Evolutionary conservation across 768 basidiomycete genomes (phyloP), one percentile per base, ranked within the genome.

Genomic region (Leccinum subtestaceum): DNA sequence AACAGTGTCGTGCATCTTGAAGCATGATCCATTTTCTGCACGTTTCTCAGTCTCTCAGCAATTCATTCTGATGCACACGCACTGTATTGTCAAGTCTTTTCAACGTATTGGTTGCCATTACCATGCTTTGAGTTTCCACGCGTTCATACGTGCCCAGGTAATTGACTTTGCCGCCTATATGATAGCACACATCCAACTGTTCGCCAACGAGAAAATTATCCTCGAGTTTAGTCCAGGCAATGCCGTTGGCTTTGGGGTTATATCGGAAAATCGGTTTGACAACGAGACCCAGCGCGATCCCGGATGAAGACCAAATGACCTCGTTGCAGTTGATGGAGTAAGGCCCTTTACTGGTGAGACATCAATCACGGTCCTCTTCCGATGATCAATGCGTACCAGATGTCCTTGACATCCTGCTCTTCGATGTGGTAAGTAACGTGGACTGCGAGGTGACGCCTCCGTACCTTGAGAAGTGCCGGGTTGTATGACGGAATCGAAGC

Each of bases 131-230:
- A 11, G 48, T 55, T 54, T 59, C 61, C 31, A 59, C 52, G 31
- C 70, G 52, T 58, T 73, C 65, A 53, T 71, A 71, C 34, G 67
- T 71, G 8, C 70, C 70, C 17, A 73, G 40, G 52, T 71, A 71
- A 32, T 60, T 52, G 40, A 38, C 51, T 23, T 10, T 49, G 2
- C 57, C 55, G 21, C 53, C 25, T 15, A 50, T 36, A 25, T 47
- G 19, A 52, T n/a, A 61, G 53, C 61, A 71, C 11, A 67, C 25
- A 36, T 70, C 71, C 60, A 71, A 53, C 25, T 27, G 61, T 47
- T 62, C 54, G 36, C 56, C 62, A 36, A 53, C 38, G 13, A 54
- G 48, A 15, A 72, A 67, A 31, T 13, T 4, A 12, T 55, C 45
- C 27, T 54, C 9, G 17, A 59, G 2, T 47, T 60, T 60, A n/a